These are phyloP conservation scores for Diaporthe ampelina DNA, from an alignment of 2,329 filamentous ascomycete genomes.

Conservation along the genomic window DNA sequence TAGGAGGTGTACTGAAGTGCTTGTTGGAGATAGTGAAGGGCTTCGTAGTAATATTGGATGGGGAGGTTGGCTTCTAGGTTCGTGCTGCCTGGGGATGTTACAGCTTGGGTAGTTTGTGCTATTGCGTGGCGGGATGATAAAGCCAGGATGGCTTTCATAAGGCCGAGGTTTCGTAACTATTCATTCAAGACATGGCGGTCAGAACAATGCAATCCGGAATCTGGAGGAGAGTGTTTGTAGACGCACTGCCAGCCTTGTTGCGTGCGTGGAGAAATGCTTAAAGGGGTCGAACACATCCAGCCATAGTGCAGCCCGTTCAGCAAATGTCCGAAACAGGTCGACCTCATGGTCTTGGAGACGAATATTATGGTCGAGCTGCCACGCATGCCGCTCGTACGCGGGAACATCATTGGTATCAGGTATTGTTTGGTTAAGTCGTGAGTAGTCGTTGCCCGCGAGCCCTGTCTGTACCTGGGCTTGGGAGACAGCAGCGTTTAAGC, in stretches of 20 bases:
- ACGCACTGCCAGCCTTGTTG: constrained; percentile 49
- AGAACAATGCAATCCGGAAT: background rate
- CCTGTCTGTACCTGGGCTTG: background rate
- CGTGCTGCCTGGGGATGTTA: background rate
- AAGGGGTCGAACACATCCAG: constrained; percentile 52
- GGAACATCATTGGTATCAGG: background rate
- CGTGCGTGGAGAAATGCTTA: constrained; percentile 51
- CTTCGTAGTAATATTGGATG: constrained; percentile 49
- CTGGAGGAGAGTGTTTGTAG: background rate
- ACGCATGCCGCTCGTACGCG: background rate
- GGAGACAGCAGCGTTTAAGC: background rate
- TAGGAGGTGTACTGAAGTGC: constrained; percentile 47
- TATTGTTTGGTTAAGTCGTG: constrained; percentile 48
- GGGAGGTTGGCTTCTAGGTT: constrained; percentile 23
- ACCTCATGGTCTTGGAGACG: constrained; percentile 17
- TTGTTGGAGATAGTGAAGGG: constrained; percentile 48
- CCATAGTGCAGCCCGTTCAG: constrained; percentile 37
- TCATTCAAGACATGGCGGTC: background rate
- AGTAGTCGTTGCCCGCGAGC: constrained; percentile 38
- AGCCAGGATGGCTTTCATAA: constrained; percentile 44
- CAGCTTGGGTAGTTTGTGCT: constrained; percentile 54
- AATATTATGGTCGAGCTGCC: constrained; percentile 26
- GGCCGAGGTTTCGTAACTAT: constrained; percentile 59
- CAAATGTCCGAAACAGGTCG: constrained; percentile 13
- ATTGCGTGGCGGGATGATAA: constrained; percentile 59